phyloP scores from a whole-genome alignment of 257 asterid species.

The Fraxinus excelsior region DNA sequence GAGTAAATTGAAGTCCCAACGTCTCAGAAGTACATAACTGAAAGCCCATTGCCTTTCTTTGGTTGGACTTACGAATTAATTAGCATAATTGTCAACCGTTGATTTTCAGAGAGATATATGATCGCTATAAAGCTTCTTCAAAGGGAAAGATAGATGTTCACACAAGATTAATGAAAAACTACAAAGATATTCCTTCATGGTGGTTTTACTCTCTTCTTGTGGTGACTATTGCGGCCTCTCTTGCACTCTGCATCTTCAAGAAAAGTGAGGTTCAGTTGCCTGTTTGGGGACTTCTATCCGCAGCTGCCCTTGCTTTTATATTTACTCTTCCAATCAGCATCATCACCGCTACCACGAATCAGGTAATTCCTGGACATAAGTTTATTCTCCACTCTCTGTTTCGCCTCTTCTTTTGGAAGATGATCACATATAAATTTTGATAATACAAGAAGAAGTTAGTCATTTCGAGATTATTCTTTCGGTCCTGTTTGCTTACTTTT shows the following conservation, averaged over 20 bases:
- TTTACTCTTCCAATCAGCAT: conserved; percentile 76
- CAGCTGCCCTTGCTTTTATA: conserved; percentile 51
- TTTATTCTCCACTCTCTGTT: not conserved
- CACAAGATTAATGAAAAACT: conserved; percentile 60
- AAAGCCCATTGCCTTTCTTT: not conserved
- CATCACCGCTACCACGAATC: conserved; percentile 79
- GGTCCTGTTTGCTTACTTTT: not conserved
- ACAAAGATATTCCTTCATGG: conserved; percentile 67
- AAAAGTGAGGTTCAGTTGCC: conserved; percentile 70
- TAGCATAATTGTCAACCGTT: not conserved
- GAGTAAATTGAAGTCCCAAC: not conserved
- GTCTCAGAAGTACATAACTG: not conserved
- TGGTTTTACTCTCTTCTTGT: conserved; percentile 71
- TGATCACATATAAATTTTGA: not conserved
- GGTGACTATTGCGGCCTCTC: conserved; percentile 41
- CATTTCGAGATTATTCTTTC: not conserved
- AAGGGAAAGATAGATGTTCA: conserved; percentile 61
- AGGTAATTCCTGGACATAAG: conserved; percentile 37
- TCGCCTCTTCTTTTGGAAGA: not conserved
- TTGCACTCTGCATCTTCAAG: conserved; percentile 52
- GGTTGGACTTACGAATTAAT: not conserved
- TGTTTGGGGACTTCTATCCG: conserved; percentile 62
- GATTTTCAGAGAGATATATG: conserved; percentile 63
- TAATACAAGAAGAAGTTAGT: not conserved
- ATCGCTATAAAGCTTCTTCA: conserved; percentile 54